These are phyloP conservation scores for Dunaliella salina DNA, from an alignment of 163 green algal genomes.

Conservation along the genomic window DNA sequence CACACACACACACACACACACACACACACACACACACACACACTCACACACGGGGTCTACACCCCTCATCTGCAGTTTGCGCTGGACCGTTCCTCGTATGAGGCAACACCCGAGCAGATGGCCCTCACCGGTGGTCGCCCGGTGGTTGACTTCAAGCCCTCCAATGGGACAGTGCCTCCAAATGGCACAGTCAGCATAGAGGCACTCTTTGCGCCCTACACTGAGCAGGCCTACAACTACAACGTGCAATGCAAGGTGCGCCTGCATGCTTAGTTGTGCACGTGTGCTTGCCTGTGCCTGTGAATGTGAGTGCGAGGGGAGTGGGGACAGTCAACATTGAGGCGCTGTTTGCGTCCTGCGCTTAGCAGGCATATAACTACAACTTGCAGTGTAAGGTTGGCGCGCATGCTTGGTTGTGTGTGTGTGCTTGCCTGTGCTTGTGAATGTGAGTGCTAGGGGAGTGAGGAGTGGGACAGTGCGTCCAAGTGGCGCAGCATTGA, in stretches of 20 bases:
- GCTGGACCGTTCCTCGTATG: constrained; percentile 67
- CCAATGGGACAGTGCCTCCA: constrained; percentile 51
- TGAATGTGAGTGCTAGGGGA: too few relatives aligned
- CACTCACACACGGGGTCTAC: too few relatives aligned
- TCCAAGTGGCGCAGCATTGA: too few relatives aligned
- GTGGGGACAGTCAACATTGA: constrained; percentile 38
- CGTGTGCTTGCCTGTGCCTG: too few relatives aligned
- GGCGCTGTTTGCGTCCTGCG: constrained; percentile 55
- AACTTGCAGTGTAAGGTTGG: constrained; percentile 60
- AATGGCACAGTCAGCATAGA: constrained; percentile 40
- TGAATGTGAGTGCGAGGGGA: too few relatives aligned
- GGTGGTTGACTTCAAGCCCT: constrained; percentile 58
- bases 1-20: background rate
- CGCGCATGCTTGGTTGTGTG: background rate
- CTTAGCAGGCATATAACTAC: constrained; percentile 65
- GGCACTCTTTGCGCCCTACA: constrained; percentile 56
- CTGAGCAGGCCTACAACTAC: constrained; percentile 67
- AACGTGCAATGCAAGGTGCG: constrained; percentile 63
- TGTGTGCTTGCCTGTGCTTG: too few relatives aligned
- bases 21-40: too few relatives aligned
- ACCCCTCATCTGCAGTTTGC: constrained; percentile 37
- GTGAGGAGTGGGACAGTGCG: too few relatives aligned
- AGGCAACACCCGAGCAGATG: constrained; percentile 45
- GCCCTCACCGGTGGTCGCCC: constrained; percentile 27
- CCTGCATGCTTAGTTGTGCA: too few relatives aligned